Evolutionary conservation across 768 basidiomycete genomes (phyloP).

Genomic region (Holtermanniella nyarrowii): DNA sequence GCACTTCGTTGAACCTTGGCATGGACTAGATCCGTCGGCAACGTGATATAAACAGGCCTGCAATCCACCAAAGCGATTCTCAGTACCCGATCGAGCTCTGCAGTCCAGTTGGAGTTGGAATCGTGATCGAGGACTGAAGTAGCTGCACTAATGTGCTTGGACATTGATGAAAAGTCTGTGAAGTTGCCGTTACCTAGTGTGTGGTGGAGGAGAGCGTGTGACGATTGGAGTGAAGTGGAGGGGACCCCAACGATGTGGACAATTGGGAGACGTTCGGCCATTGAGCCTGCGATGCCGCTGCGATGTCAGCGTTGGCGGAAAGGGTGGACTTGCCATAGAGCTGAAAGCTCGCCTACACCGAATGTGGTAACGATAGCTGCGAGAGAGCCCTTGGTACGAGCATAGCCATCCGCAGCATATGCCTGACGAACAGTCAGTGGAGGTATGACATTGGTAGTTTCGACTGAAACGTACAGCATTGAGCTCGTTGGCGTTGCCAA

Average conservation of each 20-base stretch:
- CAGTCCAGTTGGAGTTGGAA: slow-evolving; percentile 46
- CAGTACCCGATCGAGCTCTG: slow-evolving; percentile 69
- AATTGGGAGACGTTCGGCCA: slow-evolving; percentile 75
- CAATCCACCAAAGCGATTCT: slow-evolving; percentile 51
- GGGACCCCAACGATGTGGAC: slow-evolving; percentile 81
- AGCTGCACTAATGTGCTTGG: slow-evolving; percentile 61
- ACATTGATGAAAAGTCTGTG: slow-evolving; percentile 66
- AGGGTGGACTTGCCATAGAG: slow-evolving; percentile 47
- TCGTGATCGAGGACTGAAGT: slow-evolving; percentile 53
- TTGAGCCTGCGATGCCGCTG: slow-evolving; percentile 52
- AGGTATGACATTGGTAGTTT: slow-evolving; percentile 46
- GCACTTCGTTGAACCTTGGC: slow-evolving; percentile 56
- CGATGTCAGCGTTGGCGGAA: slow-evolving; percentile 66
- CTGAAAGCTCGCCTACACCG: slow-evolving; percentile 87
- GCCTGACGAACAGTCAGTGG: slow-evolving; percentile 35
- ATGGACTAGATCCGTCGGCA: slow-evolving; percentile 74
- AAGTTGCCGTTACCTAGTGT: slow-evolving; percentile 77
- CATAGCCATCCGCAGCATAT: slow-evolving; percentile 89
- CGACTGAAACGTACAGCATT: slow-evolving; percentile 18
- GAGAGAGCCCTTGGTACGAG: slow-evolving; percentile 60
- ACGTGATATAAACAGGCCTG: slow-evolving; percentile 74
- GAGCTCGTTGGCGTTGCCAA: slow-evolving; percentile 54
- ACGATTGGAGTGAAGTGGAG: slow-evolving; percentile 52
- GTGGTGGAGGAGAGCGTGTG: slow-evolving; percentile 69
- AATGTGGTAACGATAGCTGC: slow-evolving; percentile 58